These are phyloP conservation scores for Ichthyophthirius multifiliis DNA, from an alignment of 169 alveolate genomes.

Conservation along the genomic window DNA sequence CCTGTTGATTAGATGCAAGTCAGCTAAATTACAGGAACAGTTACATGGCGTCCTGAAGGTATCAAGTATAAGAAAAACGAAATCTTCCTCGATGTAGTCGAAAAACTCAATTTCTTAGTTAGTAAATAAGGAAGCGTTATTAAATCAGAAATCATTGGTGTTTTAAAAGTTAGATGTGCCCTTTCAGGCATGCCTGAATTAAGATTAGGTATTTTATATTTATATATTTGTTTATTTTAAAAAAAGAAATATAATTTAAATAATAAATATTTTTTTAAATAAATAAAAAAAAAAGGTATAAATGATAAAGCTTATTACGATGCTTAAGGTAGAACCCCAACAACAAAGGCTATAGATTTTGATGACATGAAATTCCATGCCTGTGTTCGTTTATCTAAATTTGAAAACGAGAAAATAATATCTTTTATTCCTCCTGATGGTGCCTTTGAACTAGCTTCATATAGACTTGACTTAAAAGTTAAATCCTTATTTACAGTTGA, in stretches of 20 bases:
- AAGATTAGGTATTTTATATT: slow-evolving; percentile 54
- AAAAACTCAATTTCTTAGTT: slow-evolving; percentile 92
- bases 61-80: slow-evolving; percentile 98
- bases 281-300: slow-evolving; percentile 86
- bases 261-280: neutral
- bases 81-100: slow-evolving; percentile 98
- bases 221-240: neutral
- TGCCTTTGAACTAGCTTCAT: slow-evolving; percentile 97
- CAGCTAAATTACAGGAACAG: slow-evolving; percentile 95
- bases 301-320: slow-evolving; percentile 91
- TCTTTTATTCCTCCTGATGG: slow-evolving; percentile 99
- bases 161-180: slow-evolving; percentile 94
- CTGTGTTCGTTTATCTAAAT: slow-evolving; percentile 93
- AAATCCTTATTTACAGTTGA: slow-evolving; percentile 98
- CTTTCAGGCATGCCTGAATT: slow-evolving; percentile 99
- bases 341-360: slow-evolving; percentile 92
- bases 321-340: slow-evolving; percentile 70
- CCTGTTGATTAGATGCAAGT: slow-evolving; percentile 69
- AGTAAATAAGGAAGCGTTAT: slow-evolving; percentile 88
- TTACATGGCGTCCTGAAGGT: slow-evolving; percentile 96
- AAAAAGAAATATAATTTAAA: neutral
- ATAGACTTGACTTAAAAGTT: slow-evolving; percentile 94
- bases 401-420: slow-evolving; percentile 96
- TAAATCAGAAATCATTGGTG: slow-evolving; percentile 96
- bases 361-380: slow-evolving; percentile 99